Conservation (phyloP, 768 basidiomycete species). For the Hydnum rufescens region DNA sequence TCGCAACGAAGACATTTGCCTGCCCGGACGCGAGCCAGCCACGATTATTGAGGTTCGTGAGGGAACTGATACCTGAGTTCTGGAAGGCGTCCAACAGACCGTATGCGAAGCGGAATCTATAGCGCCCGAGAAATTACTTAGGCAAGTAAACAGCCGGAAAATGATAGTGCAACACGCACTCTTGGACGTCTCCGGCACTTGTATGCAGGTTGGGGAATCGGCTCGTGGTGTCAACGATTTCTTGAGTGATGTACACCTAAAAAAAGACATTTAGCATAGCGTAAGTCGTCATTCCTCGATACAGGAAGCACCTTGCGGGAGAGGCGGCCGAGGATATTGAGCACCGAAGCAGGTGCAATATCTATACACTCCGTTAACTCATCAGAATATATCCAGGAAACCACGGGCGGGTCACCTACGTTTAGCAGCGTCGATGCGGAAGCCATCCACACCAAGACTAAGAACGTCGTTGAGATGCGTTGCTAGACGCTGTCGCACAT, state of each 20-base stretch:
- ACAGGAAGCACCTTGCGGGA: too few relatives aligned
- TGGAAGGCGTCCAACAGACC: conserved; percentile 33
- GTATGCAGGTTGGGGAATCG: neutral
- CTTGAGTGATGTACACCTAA: neutral
- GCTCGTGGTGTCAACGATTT: neutral
- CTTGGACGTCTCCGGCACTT: neutral
- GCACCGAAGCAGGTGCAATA: neutral
- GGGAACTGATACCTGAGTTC: conserved; percentile 28
- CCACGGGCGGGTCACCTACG: conserved; percentile 4
- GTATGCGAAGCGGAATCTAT: conserved; percentile 37
- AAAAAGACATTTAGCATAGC: too few relatives aligned
- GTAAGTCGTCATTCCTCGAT: too few relatives aligned
- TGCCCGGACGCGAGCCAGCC: conserved; percentile 35
- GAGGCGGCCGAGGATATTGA: neutral
- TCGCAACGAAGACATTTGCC: conserved; percentile 48
- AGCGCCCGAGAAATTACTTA: neutral
- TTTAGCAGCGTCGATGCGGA: conserved; percentile 36
- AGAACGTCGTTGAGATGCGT: conserved; percentile 39
- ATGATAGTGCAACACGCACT: neutral
- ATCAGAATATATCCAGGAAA: neutral
- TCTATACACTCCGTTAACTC: neutral
- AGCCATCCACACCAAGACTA: conserved; percentile 36
- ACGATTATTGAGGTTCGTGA: conserved; percentile 31
- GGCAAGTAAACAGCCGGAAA: neutral
- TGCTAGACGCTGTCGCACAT: conserved; percentile 36